phyloP scores from a whole-genome alignment of 805 yeast genomes.

The Candida ortonii region DNA sequence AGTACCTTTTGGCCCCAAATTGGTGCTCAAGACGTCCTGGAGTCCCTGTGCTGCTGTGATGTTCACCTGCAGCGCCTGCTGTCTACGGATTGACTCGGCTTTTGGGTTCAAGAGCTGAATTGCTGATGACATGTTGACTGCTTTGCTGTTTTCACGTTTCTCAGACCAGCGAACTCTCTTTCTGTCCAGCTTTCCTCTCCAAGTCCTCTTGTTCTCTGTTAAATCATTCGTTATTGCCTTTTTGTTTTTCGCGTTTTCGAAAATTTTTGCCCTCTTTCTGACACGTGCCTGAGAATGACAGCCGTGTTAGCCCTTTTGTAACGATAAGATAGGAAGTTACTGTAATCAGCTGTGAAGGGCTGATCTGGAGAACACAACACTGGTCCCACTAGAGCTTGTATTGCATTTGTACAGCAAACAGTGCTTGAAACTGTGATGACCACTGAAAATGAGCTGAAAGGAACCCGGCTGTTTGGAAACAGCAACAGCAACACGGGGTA shows the following conservation, averaged over 20 bases:
- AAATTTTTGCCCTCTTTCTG: constrained; percentile 7
- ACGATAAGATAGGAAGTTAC: too few species aligned
- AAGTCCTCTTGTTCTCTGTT: too few species aligned
- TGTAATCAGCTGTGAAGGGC: too few species aligned
- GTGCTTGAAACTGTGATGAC: too few species aligned
- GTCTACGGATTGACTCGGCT: constrained; percentile 94
- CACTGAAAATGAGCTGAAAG: too few species aligned
- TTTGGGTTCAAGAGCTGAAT: constrained; percentile 92
- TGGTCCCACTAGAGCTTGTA: too few species aligned
- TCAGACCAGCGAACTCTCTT: too few species aligned
- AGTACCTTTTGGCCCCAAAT: constrained; percentile 96
- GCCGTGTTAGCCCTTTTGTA: constrained; percentile 2
- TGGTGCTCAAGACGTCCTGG: constrained; percentile 86
- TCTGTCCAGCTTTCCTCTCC: too few species aligned
- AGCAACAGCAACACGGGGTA: constrained; percentile 7
- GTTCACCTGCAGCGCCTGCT: constrained; percentile 93
- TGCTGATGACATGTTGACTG: constrained; percentile 47
- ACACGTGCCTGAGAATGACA: constrained; percentile 9
- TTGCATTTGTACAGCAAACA: too few species aligned
- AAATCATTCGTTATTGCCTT: too few species aligned
- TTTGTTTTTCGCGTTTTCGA: constrained; percentile 16
- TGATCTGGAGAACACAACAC: too few species aligned
- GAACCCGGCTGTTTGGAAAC: background rate
- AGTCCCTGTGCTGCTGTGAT: constrained; percentile 95
- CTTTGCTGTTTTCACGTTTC: too few species aligned